Evolutionary conservation across 177 flowering plant genomes (phyloP).

Genomic region (Vitis hybrid): DNA sequence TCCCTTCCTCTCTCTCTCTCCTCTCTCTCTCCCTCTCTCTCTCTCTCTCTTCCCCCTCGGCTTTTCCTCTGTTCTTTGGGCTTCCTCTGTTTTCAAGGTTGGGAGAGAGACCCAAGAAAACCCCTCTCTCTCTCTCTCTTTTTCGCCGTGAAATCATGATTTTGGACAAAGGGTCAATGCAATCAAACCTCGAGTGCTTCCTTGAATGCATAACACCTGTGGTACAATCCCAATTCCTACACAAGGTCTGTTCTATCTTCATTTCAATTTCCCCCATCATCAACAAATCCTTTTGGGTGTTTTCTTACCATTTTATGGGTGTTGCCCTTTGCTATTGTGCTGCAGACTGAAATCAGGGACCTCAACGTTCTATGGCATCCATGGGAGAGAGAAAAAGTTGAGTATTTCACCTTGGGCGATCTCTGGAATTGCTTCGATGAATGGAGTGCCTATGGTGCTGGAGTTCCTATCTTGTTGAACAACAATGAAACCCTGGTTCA

Average conservation of each 20-base stretch:
- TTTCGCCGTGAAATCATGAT: conserved; percentile 36
- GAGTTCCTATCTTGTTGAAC: conserved; percentile 57
- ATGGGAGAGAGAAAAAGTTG: conserved; percentile 81
- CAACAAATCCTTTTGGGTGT: neutral
- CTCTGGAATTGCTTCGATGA: conserved; percentile 89
- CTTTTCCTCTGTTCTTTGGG: conserved; percentile 16
- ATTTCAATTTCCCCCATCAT: neutral
- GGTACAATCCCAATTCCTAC: conserved; percentile 62
- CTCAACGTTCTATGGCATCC: conserved; percentile 87
- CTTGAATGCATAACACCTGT: conserved; percentile 80
- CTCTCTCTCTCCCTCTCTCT: neutral
- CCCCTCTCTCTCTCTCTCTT: conserved; percentile 26
- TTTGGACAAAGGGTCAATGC: conserved; percentile 43
- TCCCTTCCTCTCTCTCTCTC: conserved; percentile 27
- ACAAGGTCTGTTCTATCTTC: conserved; percentile 48
- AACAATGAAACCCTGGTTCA: conserved; percentile 72
- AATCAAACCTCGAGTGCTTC: conserved; percentile 81
- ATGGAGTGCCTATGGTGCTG: conserved; percentile 99
- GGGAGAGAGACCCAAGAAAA: conserved; percentile 29
- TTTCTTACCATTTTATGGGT: neutral
- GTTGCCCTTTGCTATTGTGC: neutral
- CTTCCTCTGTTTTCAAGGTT: conserved; percentile 24
- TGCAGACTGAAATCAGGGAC: conserved; percentile 60
- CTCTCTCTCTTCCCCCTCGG: neutral
- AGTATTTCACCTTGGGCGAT: conserved; percentile 79